Base-by-base conservation (phyloP, 345 rosid species). In the Excoecaria agallocha region DNA sequence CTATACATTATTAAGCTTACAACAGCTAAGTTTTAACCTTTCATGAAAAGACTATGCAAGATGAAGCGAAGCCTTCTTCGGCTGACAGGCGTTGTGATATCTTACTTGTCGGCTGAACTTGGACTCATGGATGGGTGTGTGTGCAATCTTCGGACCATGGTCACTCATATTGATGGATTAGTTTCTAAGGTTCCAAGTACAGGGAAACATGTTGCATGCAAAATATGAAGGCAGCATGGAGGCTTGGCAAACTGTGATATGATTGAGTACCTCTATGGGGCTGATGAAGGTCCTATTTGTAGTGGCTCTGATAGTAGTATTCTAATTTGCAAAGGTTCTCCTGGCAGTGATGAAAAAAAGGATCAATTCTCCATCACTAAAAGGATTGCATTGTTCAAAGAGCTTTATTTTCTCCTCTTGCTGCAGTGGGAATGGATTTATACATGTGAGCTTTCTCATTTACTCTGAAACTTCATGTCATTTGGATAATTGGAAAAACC, bases 371-470 rank as follows among this genome's bases (percentile, higher is more conserved):
- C 85, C 30, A 93, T 94, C 66, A 88, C 85, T 63, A 91, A 90
- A 86, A 87, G 84, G 86, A 87, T 94, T 77, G 93, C 92, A 49
- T 65, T 87, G 50, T 94, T 95, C 63, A 92, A 88, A 84, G 92
- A 85, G 87, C 93, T 75, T 83, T 92, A 25, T 90, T 94, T 87
- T 97, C 97, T 78, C 97, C 98, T 79, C 87, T 94, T 80, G 97
- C 97, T 83, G 97, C 98, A 70, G 98, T 97, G 22, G 98, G 98
- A 78, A 92, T 94, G 98, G 98, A 94, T 81, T 94, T 97, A 48
- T 92, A 90, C 66, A 80, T 81, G 48, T 87, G 98, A 72, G 97
- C 97, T 72, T 94, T 92, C 82, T 97, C 98, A n/a, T 87, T 87
- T 81, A 87, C 87, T 68, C 97, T 91, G 62, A 94, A 94, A 79